Base-by-base conservation (phyloP, 192 early-diverging fungal genomes). In the Backusella parvicylindrica region DNA sequence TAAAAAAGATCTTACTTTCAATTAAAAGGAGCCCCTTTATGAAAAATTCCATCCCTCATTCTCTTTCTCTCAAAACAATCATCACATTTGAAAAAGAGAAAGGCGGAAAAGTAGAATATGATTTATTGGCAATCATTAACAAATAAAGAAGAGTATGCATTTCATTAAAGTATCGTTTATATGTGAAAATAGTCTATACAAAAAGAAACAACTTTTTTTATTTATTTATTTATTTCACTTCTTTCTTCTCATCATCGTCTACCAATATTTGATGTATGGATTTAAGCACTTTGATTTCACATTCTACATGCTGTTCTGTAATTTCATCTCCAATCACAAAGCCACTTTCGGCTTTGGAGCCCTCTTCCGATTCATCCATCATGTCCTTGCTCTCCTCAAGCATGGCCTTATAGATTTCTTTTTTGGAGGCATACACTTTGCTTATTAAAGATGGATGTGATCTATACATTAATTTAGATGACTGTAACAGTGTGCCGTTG, bases 401-500 rank as follows among this genome's bases (percentile, higher is more conserved):
- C 63, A 66, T 65, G 3, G 26, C 26, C 21, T 76, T 76, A 37
- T 69, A 67, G 6, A 77, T 30, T 8, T 74, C 73, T 28, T 80
- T 77, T 50, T 83, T 82, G 0, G 40, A 41, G 8, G 23, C 23
- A 49, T 84, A 77, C 0, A 68, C 75, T 11, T 77, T 72, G 13
- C 75, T 49, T 26, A 75, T 67, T 18, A 81, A 75, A 3, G 66
- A 70, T 13, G 68, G 60, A 28, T 76, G 68, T 0, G 40, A 32
- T 1, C 68, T 60, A 13, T 69, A 76, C 13, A 77, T 63, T 8
- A 81, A 35, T 68, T 75, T 31, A 21, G 75, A 70, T 18, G 68
- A 40, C 28, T 81, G 79, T n/a, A 81, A 77, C 15, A 81, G 36
- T 0, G 72, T 66, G 21, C 75, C 79, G 43, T 81, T 81, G 32